Evolutionary conservation across 2,329 filamentous ascomycete species (phyloP).

Genomic region (Exophiala xenobiotica): DNA sequence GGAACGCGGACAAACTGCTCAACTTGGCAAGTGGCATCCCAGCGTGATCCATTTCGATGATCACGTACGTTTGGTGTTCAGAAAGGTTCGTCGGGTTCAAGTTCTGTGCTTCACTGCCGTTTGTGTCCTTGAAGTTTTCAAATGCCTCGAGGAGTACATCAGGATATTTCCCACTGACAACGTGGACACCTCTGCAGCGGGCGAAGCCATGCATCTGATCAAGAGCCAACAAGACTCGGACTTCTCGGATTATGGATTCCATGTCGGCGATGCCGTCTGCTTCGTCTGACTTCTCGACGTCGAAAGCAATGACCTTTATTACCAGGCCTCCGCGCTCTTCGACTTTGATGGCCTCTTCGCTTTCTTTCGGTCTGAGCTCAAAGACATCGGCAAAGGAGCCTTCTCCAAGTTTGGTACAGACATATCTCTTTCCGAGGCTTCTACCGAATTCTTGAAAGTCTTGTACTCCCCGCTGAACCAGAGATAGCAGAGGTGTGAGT

Average conservation of each 20-base stretch:
- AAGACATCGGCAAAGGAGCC: conserved; percentile 68
- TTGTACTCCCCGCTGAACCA: conserved; percentile 18
- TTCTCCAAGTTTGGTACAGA: conserved; percentile 62
- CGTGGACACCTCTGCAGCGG: conserved; percentile 58
- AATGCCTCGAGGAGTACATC: conserved; percentile 49
- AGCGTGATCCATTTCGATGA: conserved; percentile 66
- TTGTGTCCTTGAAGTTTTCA: conserved; percentile 42
- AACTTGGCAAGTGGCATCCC: conserved; percentile 57
- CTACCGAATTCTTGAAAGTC: conserved; percentile 27
- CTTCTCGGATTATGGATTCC: conserved; percentile 51
- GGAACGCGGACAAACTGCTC: conserved; percentile 42
- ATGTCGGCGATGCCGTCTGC: conserved; percentile 31
- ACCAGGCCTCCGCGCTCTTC: conserved; percentile 43
- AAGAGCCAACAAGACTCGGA: conserved; percentile 57
- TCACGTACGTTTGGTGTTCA: conserved; percentile 60
- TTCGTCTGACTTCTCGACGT: conserved; percentile 15
- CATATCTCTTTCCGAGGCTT: conserved; percentile 38
- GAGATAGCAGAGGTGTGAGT: conserved; percentile 21
- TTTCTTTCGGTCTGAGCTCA: conserved; percentile 44
- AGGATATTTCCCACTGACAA: conserved; percentile 58
- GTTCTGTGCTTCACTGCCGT: conserved; percentile 50
- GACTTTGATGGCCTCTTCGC: conserved; percentile 36
- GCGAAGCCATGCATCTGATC: conserved; percentile 63
- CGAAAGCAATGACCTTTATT: conserved; percentile 50
- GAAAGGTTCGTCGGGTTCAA: conserved; percentile 56